Conservation (phyloP, 768 basidiomycete species). For the Amanita pallidorosea region DNA sequence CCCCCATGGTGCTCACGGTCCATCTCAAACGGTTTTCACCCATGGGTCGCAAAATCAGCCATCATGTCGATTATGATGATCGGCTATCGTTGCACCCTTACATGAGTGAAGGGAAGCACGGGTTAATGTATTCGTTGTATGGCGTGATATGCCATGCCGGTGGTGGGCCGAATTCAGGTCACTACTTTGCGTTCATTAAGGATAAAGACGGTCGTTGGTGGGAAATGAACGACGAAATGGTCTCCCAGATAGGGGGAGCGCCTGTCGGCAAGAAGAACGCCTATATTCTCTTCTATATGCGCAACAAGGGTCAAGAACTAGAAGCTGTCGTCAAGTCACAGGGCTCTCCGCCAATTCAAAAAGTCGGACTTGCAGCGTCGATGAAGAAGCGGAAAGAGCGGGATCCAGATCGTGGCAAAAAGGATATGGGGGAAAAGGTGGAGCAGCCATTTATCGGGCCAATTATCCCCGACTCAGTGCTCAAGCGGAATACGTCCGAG, state of each 20-base stretch:
- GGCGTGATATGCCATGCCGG: constrained; percentile 93
- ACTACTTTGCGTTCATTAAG: constrained; percentile 86
- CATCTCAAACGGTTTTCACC: constrained; percentile 95
- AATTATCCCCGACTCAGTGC: constrained; percentile 39
- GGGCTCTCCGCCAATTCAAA: constrained; percentile 14
- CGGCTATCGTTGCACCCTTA: constrained; percentile 57
- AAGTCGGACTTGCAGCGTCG: constrained; percentile 33
- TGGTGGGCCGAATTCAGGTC: constrained; percentile 87
- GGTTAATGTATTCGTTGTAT: constrained; percentile 77
- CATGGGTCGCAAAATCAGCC: constrained; percentile 76
- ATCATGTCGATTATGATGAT: constrained; percentile 71
- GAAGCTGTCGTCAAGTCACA: constrained; percentile 45
- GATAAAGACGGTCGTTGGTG: constrained; percentile 64
- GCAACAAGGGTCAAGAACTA: constrained; percentile 65
- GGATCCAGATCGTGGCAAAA: constrained; percentile 31
- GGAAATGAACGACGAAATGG: constrained; percentile 90
- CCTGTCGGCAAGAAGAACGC: constrained; percentile 69
- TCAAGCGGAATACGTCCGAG: constrained; percentile 17
- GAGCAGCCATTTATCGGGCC: constrained; percentile 54
- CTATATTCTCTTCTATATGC: constrained; percentile 89
- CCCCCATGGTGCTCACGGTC: constrained; percentile 80
- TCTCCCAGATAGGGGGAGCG: constrained; percentile 28
- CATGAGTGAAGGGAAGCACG: constrained; percentile 76
- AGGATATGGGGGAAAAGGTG: constrained; percentile 41
- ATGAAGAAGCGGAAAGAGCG: constrained; percentile 37